These are phyloP conservation scores for Alternaria hordeiaustralica DNA, from an alignment of 2,329 filamentous ascomycete species.

Conservation along the genomic window DNA sequence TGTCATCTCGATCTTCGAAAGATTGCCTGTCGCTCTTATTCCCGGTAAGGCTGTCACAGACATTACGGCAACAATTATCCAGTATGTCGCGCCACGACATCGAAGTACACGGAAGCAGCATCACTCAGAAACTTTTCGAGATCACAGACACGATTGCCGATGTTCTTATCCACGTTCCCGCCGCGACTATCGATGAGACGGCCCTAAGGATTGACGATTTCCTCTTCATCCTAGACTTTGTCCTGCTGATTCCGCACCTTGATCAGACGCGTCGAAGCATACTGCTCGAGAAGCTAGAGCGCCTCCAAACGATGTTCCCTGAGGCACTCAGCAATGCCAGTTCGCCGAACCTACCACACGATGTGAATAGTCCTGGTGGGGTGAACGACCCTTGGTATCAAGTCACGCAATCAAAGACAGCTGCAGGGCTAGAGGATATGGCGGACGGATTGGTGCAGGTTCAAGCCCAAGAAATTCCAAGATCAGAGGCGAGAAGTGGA, in stretches of 20 bases:
- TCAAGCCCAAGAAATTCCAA: constrained; percentile 15
- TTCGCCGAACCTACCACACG: constrained; percentile 40
- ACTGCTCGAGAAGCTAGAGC: constrained; percentile 51
- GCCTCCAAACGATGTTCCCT: constrained; percentile 45
- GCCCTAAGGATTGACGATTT: constrained; percentile 61
- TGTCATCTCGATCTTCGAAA: constrained; percentile 49
- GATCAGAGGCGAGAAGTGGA: constrained; percentile 20
- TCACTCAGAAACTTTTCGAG: constrained; percentile 66
- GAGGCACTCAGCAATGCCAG: constrained; percentile 42
- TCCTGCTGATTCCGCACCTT: constrained; percentile 58
- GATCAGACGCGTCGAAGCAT: constrained; percentile 56
- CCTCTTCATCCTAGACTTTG: constrained; percentile 58
- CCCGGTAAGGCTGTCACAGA: constrained; percentile 53
- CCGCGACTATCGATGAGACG: constrained; percentile 55
- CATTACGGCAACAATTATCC: constrained; percentile 52
- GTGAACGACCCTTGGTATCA: constrained; percentile 44
- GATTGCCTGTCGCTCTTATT: constrained; percentile 53
- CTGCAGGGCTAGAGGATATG: constrained; percentile 30
- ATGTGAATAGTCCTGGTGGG: constrained; percentile 32
- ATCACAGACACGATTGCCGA: constrained; percentile 67
- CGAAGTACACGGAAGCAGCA: constrained; percentile 62
- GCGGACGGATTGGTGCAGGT: constrained; percentile 17
- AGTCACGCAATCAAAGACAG: constrained; percentile 44
- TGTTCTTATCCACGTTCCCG: constrained; percentile 61
- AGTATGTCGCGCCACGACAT: constrained; percentile 56